Evolutionary conservation across 148 eudicot genomes (phyloP).

Genomic region (Tetragonia tetragonoides): DNA sequence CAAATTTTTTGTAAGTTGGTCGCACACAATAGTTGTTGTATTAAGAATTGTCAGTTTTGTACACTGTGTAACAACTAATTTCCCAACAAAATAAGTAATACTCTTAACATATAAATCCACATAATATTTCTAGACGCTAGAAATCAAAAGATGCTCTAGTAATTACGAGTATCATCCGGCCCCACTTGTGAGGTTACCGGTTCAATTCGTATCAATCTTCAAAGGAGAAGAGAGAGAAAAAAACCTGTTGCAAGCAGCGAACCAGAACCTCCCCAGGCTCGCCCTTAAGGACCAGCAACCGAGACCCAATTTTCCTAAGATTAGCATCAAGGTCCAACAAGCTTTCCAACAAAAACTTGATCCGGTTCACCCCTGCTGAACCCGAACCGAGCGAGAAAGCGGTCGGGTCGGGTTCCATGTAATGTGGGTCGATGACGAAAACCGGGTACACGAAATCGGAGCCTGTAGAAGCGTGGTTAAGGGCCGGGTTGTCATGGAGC

Average conservation of each 20-base stretch:
- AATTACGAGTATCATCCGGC: too few relatives aligned
- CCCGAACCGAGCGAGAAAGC: constrained; percentile 61
- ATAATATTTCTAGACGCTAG: too few relatives aligned
- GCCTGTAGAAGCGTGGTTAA: constrained; percentile 45
- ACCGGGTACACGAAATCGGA: constrained; percentile 59
- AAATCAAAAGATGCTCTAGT: too few relatives aligned
- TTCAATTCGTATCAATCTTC: too few relatives aligned
- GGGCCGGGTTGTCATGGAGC: constrained; percentile 88
- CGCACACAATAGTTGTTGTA: too few relatives aligned
- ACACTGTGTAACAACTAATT: too few relatives aligned
- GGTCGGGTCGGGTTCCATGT: constrained; percentile 71
- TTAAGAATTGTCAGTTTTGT: too few relatives aligned
- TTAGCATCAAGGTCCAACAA: constrained; percentile 57
- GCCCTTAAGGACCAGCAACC: constrained; percentile 70
- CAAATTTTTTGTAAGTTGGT: too few relatives aligned
- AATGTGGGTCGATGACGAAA: constrained; percentile 80
- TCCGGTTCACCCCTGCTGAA: constrained; percentile 72
- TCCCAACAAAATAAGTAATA: too few relatives aligned
- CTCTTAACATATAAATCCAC: too few relatives aligned
- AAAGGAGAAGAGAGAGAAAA: background rate
- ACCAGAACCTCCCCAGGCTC: constrained; percentile 61
- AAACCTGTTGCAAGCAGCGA: constrained; percentile 68
- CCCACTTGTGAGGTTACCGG: too few relatives aligned
- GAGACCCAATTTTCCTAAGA: constrained; percentile 56
- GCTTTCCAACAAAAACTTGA: constrained; percentile 76